Conservation (phyloP, 306 rosid genomes). For the Neltuma alba region DNA sequence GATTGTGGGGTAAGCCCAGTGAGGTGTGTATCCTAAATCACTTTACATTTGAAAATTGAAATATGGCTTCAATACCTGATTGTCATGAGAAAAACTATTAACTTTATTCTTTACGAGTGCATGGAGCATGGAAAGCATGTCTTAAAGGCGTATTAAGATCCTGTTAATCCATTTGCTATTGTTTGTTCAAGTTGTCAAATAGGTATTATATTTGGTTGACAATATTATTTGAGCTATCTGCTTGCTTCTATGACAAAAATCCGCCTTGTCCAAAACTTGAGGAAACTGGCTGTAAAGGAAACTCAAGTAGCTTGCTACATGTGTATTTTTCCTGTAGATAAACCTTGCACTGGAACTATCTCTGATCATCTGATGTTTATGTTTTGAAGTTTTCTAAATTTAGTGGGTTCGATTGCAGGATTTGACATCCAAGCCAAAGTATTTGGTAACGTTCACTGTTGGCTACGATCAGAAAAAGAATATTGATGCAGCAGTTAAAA, state of each 20-base stretch:
- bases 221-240: constrained; percentile 11
- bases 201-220: neutral
- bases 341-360: constrained; percentile 20
- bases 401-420: constrained; percentile 70
- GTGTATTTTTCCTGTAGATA: constrained; percentile 27
- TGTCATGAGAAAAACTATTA: neutral
- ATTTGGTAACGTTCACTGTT: constrained; percentile 96
- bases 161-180: neutral
- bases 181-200: constrained; percentile 11
- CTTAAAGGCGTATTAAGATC: constrained; percentile 3
- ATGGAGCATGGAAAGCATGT: constrained; percentile 11
- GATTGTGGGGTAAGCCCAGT: constrained; percentile 93
- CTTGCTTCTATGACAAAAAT: constrained; percentile 8
- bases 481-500: constrained; percentile 89
- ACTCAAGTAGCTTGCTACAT: constrained; percentile 23
- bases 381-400: constrained; percentile 23
- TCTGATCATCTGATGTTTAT: constrained; percentile 11
- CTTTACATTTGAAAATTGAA: constrained; percentile 1
- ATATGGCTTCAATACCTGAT: neutral
- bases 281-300: neutral
- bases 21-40: constrained; percentile 65
- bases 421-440: constrained; percentile 75
- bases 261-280: neutral
- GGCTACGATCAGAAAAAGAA: constrained; percentile 78
- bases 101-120: neutral